Base-by-base conservation (phyloP, 1,284 basidiomycete genomes). In the Volvariella volvacea region DNA sequence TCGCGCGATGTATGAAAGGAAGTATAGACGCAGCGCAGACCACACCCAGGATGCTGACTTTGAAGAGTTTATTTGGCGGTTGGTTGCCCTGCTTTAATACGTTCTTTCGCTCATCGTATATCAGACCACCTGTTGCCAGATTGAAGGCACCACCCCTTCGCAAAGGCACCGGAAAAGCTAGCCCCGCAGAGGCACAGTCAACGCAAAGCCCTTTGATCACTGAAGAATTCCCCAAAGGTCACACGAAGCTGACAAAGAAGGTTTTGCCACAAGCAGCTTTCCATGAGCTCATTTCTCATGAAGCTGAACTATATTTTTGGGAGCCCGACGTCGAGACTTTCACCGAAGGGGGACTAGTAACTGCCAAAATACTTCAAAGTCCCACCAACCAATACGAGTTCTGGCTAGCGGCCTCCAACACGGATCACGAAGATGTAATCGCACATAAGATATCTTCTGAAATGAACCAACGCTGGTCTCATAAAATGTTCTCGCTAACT, bases 1-100 rank as follows among this genome's bases (percentile, higher is more conserved):
- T 53, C 84, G 91, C 34, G 95, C 94, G 47, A 91, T 95, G 75
- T 97, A 85, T 63, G 94, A 97, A 62, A 78, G 90, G 66, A 94
- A 93, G 69, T 85, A 84, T 68, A 81, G 73, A 55, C 70, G 56
- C 42, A 80, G 76, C 49, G 88, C 88, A 15, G 87, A 92, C 50
- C 73, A 70, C 44, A 76, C 83, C 6, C 63, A 65, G 15, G 87
- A 91, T 52, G 61, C 70, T 2, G 83, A 88, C 42, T 66, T 93
- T 21, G 76, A 85, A 41, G 78, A 87, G 51, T 86, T 93, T 53
- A 77, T 88, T 22, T 88, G 80, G 77, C 73, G 74, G 88, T 88
- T 51, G 60, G 84, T 74, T 25, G 21, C 30, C 16, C 22, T 44
- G 25, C 21, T 38, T 34, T 17, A 19, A 3, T 15, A 25, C 12